phyloP scores from a whole-genome alignment of 768 basidiomycete species.

The Suillus paluster region DNA sequence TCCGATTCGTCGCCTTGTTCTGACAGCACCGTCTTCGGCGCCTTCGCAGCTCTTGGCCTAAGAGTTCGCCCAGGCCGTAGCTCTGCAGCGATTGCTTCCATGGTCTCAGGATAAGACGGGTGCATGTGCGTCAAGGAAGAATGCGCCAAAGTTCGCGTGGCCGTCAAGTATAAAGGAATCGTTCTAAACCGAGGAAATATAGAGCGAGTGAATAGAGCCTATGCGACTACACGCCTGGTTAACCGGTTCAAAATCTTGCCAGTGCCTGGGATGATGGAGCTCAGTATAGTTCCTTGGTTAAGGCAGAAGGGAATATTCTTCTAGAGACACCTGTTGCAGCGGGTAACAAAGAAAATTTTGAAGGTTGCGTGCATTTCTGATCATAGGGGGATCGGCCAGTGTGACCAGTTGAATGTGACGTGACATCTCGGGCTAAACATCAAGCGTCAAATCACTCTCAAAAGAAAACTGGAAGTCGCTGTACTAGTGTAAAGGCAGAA shows the following conservation, averaged over 20 bases:
- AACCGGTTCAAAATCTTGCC: constrained; percentile 5
- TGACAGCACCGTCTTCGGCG: background rate
- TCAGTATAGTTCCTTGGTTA: background rate
- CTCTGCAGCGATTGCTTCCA: background rate
- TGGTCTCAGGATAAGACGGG: background rate
- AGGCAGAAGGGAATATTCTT: background rate
- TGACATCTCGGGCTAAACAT: background rate
- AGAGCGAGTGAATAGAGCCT: background rate
- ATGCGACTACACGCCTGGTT: background rate
- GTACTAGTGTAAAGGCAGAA: constrained; percentile 2
- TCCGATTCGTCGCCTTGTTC: constrained; percentile 15
- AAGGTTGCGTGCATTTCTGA: no score
- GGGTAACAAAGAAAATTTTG: background rate
- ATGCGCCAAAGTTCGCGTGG: background rate
- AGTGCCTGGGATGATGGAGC: background rate
- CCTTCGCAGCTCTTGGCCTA: constrained; percentile 7
- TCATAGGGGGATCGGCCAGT: no score
- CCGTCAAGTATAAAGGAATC: background rate
- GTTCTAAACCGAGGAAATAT: background rate
- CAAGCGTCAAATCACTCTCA: background rate
- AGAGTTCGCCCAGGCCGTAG: constrained; percentile 7
- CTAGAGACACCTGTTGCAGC: background rate
- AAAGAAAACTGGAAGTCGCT: background rate
- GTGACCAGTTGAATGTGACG: constrained; percentile 3
- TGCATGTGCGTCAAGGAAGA: background rate